Conservation (phyloP, 257 asterid species). For the Ligustrum vulgare region DNA sequence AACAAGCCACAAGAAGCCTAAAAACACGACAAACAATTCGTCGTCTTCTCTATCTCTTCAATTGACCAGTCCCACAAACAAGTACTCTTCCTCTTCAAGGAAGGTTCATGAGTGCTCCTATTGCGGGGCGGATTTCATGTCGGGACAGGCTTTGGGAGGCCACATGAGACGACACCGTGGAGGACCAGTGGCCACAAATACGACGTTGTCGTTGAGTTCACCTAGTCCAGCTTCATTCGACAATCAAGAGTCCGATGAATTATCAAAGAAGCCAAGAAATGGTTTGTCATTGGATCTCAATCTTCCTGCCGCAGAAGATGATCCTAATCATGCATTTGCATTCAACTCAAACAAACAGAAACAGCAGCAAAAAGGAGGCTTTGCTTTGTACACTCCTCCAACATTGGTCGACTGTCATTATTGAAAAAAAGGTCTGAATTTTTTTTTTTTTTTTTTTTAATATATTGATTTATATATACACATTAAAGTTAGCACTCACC, state of each 20-base stretch:
- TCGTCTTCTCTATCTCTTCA: constrained; percentile 50
- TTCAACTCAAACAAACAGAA: constrained; percentile 24
- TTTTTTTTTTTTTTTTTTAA: constrained; percentile 3
- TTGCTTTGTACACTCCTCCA: constrained; percentile 43
- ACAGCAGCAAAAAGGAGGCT: constrained; percentile 9
- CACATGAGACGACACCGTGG: constrained; percentile 70
- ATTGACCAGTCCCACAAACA: constrained; percentile 43
- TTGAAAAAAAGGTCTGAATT: constrained; percentile 28
- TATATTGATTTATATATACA: not conserved
- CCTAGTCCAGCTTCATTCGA: constrained; percentile 26
- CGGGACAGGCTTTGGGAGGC: constrained; percentile 74
- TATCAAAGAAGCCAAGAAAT: constrained; percentile 25
- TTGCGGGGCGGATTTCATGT: constrained; percentile 64
- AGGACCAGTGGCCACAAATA: constrained; percentile 30
- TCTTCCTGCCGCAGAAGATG: constrained; percentile 68
- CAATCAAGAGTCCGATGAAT: constrained; percentile 31
- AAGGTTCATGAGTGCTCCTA: constrained; percentile 56
- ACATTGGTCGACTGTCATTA: constrained; percentile 46
- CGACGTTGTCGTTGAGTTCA: constrained; percentile 34
- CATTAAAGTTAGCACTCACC: not conserved
- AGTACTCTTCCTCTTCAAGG: constrained; percentile 23
- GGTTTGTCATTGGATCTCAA: constrained; percentile 71
- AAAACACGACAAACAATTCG: constrained; percentile 29
- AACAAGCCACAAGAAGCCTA: constrained; percentile 65
- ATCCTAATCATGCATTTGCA: constrained; percentile 34